Base-by-base conservation (phyloP, 116 monocot genomes). In the Phalaenopsis hybrid region DNA sequence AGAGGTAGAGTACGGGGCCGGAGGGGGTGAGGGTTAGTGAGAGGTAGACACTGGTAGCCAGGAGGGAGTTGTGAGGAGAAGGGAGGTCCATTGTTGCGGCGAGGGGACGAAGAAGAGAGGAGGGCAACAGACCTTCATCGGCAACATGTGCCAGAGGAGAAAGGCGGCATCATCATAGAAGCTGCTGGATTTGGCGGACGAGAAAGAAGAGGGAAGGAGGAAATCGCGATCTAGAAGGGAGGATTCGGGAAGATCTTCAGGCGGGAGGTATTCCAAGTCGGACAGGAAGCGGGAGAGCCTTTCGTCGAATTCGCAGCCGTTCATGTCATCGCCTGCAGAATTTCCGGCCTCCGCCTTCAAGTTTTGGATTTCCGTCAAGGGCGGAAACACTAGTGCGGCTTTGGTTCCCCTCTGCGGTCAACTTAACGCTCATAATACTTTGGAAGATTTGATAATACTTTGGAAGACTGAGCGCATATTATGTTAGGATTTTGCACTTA, bases 1-100 rank as follows among this genome's bases (percentile, higher is more conserved):
- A 84, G 41, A 84, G 80, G 28, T 80, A 76, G 50, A 84, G 44
- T 17, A 80, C 25, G n/a, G 84, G 80, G 25, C 76, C 61, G 23
- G 84, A 80, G 2, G 63, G 80, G 16, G 84, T 75, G 76, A 84
- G 79, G 61, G 76, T 57, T 49, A 84, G 84, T 31, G 80, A 80
- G 76, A 75, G 84, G 44, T 59, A 80, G 43, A n/a, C 61, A 12
- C 43, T 76, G 80, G 57, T 34, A 44, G 43, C 80, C 65, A 8
- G 65, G 61, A 37, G 84, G 63, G 80, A 84, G 79, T 50, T 75
- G 75, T n/a, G 59, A 45, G 49, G 63, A 31, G 61, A 80, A 75
- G 45, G 33, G 65, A 63, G 75, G 20, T 72, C 73, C 77, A 77
- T 84, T 16, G 84, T 45, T 5, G 80, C 75, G 65, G 74, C 57